Percentiles rank a stretch among this genome's conserved stretches.
Evolutionary conservation across 1,284 basidiomycete genomes (phyloP).

Genomic region (Termitomyces sp.): DNA sequence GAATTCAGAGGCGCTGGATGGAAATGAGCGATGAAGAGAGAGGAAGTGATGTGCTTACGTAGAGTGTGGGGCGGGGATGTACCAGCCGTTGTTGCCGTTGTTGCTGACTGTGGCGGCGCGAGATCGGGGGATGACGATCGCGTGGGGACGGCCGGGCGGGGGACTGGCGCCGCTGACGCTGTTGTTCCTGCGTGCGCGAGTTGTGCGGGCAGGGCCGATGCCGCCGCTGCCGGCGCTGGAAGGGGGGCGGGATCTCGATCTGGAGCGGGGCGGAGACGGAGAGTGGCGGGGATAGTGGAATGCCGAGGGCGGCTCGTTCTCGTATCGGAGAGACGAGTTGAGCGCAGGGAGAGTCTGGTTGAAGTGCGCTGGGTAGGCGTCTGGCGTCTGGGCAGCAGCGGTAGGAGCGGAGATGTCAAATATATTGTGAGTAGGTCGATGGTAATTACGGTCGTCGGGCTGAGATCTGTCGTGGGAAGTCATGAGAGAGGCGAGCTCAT

Average conservation of each 20-base stretch:
- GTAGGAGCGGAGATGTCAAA: constrained; percentile 54
- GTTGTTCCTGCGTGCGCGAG: constrained; percentile 42
- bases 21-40: neutral
- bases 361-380: constrained; percentile 39
- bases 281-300: constrained; percentile 24
- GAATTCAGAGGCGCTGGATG: constrained; percentile 22
- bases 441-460: constrained; percentile 13
- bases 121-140: constrained; percentile 24
- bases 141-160: constrained; percentile 26
- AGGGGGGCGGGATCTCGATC: constrained; percentile 45
- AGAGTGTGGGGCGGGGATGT: constrained; percentile 18
- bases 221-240: constrained; percentile 19
- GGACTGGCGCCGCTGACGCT: constrained; percentile 43
- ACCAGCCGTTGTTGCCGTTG: constrained; percentile 23
- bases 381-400: constrained; percentile 4
- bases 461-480: constrained; percentile 16
- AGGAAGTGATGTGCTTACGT: constrained; percentile 7
- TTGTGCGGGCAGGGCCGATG: constrained; percentile 48
- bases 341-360: constrained; percentile 57
- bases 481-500: constrained; percentile 62
- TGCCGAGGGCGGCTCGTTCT: constrained; percentile 23
- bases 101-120: constrained; percentile 16
- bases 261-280: constrained; percentile 31
- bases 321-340: constrained; percentile 57
- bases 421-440: constrained; percentile 52